phyloP scores from a whole-genome alignment of 768 basidiomycete species.

The Hirschioporus abietinus region DNA sequence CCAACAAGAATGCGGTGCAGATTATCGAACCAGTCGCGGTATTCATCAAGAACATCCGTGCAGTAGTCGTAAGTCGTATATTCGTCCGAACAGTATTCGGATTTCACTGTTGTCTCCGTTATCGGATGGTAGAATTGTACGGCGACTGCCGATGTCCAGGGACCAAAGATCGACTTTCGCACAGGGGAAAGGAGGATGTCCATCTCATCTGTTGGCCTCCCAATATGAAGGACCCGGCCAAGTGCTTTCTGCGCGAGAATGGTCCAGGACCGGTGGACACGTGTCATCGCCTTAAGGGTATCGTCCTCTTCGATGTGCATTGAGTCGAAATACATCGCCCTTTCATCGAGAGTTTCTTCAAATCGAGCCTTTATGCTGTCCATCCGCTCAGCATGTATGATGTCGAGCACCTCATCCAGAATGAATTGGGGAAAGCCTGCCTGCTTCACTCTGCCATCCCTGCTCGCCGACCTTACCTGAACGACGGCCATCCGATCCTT shows the following conservation, averaged over 20 bases:
- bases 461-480: background rate
- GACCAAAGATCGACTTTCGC: background rate
- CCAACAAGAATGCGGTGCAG: background rate
- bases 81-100: too few species aligned
- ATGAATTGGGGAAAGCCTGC: background rate
- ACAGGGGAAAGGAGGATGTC: background rate
- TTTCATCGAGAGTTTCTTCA: background rate
- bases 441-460: background rate
- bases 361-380: background rate
- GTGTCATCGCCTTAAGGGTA: background rate
- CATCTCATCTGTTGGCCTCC: background rate
- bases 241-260: background rate
- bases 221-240: background rate
- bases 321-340: background rate
- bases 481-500: background rate
- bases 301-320: background rate
- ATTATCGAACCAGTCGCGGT: background rate
- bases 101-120: too few species aligned
- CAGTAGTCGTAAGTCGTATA: too few species aligned
- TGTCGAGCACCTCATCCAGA: background rate
- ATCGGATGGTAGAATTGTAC: background rate
- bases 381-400: background rate
- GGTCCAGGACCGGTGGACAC: background rate
- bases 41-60: too few species aligned
- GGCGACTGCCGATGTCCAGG: background rate